Evolutionary conservation across 169 alveolate species (phyloP), one percentile per base, ranked within the genome.

Genomic region (Plasmodium cynomolgi): DNA sequence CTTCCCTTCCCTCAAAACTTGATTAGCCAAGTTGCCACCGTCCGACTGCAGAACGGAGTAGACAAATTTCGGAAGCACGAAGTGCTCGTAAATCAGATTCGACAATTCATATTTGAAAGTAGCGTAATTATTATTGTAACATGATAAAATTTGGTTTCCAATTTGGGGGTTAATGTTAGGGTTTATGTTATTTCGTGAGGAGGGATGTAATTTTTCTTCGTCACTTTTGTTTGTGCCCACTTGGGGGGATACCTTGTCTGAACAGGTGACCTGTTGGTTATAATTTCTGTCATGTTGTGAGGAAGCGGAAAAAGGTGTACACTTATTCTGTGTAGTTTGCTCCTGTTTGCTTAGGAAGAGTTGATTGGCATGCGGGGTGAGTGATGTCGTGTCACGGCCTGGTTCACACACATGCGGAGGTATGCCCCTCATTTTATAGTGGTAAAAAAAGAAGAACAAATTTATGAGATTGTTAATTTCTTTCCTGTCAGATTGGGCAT

Each of bases 381-480:
- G 37, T 0, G 33, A 23, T 47, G 77, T 1, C n/a, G 0, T 74
- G 15, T 47, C 4, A 13, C 20, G 6, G 8, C 23, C 15, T 7
- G 31, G 20, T 47, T 39, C 23, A 39, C 0, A n/a, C 13, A 20
- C 34, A 17, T 7, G 26, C 37, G 15, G 11, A 23, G 26, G 9
- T 3, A 68, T n/a, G 8, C 31, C 68, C 72, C 72, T 80, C 47
- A 88, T 62, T 58, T 88, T 20, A 33, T 88, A 31, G 54, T 88
- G 81, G 50, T 58, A 88, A 62, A 88, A 88, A 29, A 88, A 88
- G 41, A 88, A 58, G 73, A 56, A 88, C 17, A 88, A 56, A 80
- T 88, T 88, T 26, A 88, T 88, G 20, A 88, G 94, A 68, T 88
- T 88, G 73, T 88, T 88, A 26, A 88, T 88, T 88, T 88, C 94